Percentiles rank a stretch among this genome's conserved stretches.
Conservation (phyloP, 768 basidiomycete genomes). For the Rhodotorula taiwanensis region DNA sequence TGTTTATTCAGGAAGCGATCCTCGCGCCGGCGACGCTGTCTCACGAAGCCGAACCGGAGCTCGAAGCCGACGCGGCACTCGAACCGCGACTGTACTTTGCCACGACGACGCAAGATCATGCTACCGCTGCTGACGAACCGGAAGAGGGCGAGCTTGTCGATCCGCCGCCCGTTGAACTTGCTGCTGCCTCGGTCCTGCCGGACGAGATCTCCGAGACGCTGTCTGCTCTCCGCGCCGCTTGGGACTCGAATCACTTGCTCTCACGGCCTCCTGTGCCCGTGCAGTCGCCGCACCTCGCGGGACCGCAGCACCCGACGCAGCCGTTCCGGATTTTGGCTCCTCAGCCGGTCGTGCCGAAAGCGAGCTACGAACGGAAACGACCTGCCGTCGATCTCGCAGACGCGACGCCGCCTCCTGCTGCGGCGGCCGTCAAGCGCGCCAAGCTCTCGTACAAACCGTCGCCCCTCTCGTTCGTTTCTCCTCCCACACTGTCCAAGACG, state of each 20-base stretch:
- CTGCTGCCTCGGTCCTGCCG: too few species aligned
- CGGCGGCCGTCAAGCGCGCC: not conserved
- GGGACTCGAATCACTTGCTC: too few species aligned
- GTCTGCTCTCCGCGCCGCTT: not conserved
- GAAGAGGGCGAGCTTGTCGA: slow-evolving; percentile 23
- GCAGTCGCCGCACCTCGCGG: not conserved
- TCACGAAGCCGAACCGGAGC: not conserved
- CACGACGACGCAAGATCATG: not conserved
- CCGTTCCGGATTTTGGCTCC: too few species aligned
- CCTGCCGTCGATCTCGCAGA: not conserved
- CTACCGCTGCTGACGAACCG: too few species aligned
- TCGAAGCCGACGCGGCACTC: not conserved
- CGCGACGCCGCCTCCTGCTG: not conserved
- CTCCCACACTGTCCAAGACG: too few species aligned
- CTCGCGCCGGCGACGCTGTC: not conserved
- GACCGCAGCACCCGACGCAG: too few species aligned
- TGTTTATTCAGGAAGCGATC: not conserved
- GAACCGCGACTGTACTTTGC: not conserved
- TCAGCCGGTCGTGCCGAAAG: not conserved
- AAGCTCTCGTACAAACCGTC: slow-evolving; percentile 11
- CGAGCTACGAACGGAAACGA: slow-evolving; percentile 13
- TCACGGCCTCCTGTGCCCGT: not conserved
- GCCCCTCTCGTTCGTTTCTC: slow-evolving; percentile 7
- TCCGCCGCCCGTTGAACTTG: not conserved
- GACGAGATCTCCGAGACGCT: not conserved